Base-by-base conservation (phyloP, 139 green algal species). In the Marvania coccoides region DNA sequence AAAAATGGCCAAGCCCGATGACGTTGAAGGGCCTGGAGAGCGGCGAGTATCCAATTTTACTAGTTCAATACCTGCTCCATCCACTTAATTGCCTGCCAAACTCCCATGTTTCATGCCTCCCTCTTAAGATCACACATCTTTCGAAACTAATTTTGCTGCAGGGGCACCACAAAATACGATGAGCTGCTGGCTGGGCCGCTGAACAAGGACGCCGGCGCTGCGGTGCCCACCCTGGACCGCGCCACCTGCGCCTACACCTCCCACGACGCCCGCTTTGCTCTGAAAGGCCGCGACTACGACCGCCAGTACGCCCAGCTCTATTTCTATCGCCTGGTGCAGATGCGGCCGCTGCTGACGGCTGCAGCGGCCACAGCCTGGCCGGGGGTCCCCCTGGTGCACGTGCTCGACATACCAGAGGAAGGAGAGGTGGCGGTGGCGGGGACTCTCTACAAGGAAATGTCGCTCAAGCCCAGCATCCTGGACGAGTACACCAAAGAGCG, bases 401-500 rank as follows among this genome's bases (percentile, higher is more conserved):
- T 97, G 12, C 70, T 98, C 47, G 69, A 86, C 3, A 66, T 98
- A 14, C 74, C 85, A 2, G 86, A 95, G 69, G 84, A 73, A 30
- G 70, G 81, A 42, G 81, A 92, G 47, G 84, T 87, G 35, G 75
- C 72, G 7, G 76, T 95, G 3, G 70, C 96, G 0, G 94, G 94
- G 30, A 99, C 92, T 4, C 47, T 98, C 13, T 99, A 93, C 83
- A 99, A 99, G 80, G 81, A 97, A 35, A 95, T 95, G 91, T 82
- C 87, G 75, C 79, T 97, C 19, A 97, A 97, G 81, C 94, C 94
- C 2, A 83, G 59, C 71, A 94, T 98, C 40, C 71, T 99, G 62
- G 91, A 98, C 61, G 94, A 99, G 62, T 99, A 98, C 72, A 71
- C 78, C 23, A 82, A 81, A 64, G 74, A 80, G 34, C 28, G 58